phyloP scores from a whole-genome alignment of 352 stramenopile genomes.

The Globisporangium cylindrosporum region DNA sequence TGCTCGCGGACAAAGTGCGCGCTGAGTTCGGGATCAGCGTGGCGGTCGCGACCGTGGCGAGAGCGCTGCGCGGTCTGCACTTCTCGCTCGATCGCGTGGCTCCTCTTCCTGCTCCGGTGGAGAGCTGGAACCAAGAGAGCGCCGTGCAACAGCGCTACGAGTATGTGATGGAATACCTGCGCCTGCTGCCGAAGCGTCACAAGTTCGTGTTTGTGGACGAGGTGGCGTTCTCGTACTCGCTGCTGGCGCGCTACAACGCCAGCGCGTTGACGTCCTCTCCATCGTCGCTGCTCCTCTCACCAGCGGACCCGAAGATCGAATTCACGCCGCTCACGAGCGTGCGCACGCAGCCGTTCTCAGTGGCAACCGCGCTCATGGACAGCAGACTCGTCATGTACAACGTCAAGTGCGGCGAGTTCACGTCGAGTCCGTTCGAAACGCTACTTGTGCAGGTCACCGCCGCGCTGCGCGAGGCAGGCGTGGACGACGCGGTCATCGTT shows the following conservation, averaged over 20 bases:
- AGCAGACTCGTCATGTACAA: neutral
- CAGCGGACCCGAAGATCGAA: neutral
- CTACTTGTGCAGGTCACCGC: neutral
- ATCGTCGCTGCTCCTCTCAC: neutral
- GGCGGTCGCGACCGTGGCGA: neutral
- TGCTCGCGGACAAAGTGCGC: neutral
- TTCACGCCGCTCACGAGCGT: neutral
- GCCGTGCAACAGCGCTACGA: neutral
- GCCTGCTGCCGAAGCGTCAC: conserved; percentile 1
- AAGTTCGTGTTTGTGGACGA: conserved; percentile 6
- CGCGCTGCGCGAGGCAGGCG: neutral
- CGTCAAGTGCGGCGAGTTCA: neutral
- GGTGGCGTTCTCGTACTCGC: conserved; percentile 1
- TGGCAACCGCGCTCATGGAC: neutral
- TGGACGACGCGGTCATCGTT: conserved; percentile 1
- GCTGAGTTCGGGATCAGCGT: neutral
- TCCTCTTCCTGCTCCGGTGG: neutral
- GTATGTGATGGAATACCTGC: conserved; percentile 1
- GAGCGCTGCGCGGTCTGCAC: conserved; percentile 2
- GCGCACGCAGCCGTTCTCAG: neutral
- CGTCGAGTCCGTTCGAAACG: neutral
- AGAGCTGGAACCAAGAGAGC: neutral
- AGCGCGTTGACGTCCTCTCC: neutral
- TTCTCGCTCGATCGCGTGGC: conserved; percentile 1
- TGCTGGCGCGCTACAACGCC: neutral